Percentiles rank a stretch among this genome's conserved stretches.
Conservation (phyloP, 306 rosid genomes). For the Pyrus betulifolia region DNA sequence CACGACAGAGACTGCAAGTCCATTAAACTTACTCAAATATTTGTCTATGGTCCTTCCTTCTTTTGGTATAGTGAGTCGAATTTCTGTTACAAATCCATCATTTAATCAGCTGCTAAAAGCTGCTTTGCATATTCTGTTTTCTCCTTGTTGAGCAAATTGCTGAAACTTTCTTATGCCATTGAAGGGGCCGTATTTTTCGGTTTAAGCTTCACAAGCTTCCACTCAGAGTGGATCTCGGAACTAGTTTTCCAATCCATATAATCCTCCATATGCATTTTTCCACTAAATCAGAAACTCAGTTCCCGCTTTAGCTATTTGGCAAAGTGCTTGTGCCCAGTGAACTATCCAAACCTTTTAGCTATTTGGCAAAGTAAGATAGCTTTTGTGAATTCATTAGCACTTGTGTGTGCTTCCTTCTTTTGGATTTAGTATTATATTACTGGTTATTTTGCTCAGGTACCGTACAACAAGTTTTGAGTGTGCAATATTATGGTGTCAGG, state of each 20-base stretch:
- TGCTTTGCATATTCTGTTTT: not conserved
- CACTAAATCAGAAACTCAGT: not conserved
- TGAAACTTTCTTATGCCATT: not conserved
- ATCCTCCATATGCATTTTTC: not conserved
- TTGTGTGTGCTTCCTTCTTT: not conserved
- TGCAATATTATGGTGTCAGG: constrained; percentile 39
- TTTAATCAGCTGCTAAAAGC: not conserved
- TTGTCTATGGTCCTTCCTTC: not conserved
- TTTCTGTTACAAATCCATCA: not conserved
- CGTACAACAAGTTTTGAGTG: not conserved
- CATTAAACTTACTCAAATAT: not conserved
- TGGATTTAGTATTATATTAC: not conserved
- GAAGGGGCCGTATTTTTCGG: not conserved
- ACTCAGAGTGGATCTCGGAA: not conserved
- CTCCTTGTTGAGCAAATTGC: not conserved
- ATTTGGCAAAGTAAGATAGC: not conserved
- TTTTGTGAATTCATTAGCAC: not conserved
- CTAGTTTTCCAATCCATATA: not conserved
- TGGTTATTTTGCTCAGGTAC: not conserved
- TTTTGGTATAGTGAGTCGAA: not conserved
- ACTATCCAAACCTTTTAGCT: not conserved
- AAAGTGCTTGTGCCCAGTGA: not conserved
- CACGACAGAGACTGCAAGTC: not conserved
- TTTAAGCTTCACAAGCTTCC: not conserved
- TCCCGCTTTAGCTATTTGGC: not conserved